These are phyloP conservation scores for Pestalotiopsis sp. DNA, from an alignment of 2,329 filamentous ascomycete species.

Conservation along the genomic window DNA sequence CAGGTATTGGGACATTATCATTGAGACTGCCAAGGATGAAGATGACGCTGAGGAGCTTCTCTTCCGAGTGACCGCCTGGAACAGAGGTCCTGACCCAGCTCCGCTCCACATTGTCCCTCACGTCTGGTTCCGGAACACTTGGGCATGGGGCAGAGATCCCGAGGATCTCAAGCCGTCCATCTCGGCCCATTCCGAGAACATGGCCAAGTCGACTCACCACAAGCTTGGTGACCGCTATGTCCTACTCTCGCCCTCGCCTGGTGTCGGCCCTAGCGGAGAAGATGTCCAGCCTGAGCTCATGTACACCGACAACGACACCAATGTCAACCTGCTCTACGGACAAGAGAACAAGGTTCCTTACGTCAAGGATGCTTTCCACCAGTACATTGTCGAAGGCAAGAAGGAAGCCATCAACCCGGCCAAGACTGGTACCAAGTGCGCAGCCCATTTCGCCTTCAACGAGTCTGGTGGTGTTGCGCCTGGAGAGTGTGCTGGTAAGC, in stretches of 20 bases:
- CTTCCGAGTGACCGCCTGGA: conserved; percentile 96
- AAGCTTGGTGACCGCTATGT: conserved; percentile 83
- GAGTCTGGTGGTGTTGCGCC: conserved; percentile 85
- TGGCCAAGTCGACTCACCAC: conserved; percentile 77
- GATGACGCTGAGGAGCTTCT: conserved; percentile 89
- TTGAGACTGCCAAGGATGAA: conserved; percentile 93
- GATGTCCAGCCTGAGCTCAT: conserved; percentile 85
- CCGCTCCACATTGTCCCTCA: conserved; percentile 93
- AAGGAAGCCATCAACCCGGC: conserved; percentile 81
- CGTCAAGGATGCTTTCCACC: conserved; percentile 95
- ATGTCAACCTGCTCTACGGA: conserved; percentile 75
- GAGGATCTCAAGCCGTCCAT: conserved; percentile 81
- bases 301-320: conserved; percentile 96
- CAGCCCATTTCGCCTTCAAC: conserved; percentile 90
- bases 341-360: conserved; percentile 80
- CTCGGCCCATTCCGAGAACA: conserved; percentile 63
- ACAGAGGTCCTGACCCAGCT: conserved; percentile 86
- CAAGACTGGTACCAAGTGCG: conserved; percentile 81
- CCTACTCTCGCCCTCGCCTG: conserved; percentile 86
- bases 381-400: conserved; percentile 80
- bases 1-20: conserved; percentile 95
- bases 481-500: conserved; percentile 85
- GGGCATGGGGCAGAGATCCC: conserved; percentile 87
- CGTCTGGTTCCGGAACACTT: conserved; percentile 96
- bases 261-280: conserved; percentile 74